Evolutionary conservation across 768 basidiomycete genomes (phyloP), one percentile per base, ranked within the genome.

Genomic region (Galerina sulciceps): DNA sequence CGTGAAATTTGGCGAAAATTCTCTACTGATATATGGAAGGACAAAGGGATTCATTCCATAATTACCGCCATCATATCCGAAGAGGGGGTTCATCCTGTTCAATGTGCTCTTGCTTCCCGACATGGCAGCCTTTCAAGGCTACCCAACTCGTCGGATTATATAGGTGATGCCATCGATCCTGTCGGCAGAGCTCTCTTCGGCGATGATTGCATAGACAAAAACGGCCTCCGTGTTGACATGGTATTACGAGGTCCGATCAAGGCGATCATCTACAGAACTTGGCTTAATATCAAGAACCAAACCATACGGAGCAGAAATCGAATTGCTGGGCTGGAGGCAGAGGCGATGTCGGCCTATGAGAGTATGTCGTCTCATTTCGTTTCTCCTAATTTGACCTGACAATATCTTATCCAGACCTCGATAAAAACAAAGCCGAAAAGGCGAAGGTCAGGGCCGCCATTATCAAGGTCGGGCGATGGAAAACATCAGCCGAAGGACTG

Each of bases 391-490:
- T 47, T 48, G 17, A 17, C 6, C 26, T 56, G 14, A 37, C 22
- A 23, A 13, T 13, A 9, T 14, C 6, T 20, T 34, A 48, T 17
- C 48, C 31, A 68, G 68, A 50, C n/a, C 64, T 72, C n/a, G 48
- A 63, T 10, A 18, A 38, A 4, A 50, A 58, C 1, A 20, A 38
- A 13, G 17, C 40, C 4, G 50, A 38, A 1, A 65, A 65, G 34
- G 40, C 41, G 1, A 55, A 59, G 4, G 22, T 73, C 13, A 17
- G 23, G 8, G 5, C 56, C 1, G 65, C 62, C 31, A 67, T 73
- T 14, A n/a, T 40, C 8, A 54, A 57, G 4, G 67, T 71, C 10
- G 43, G 58, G 0, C 53, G 57, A 11, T 73, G 72, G 70, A 66
- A 64, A 31, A 50, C 52, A 6, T 17, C 60, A 0, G 65, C 58